Evolutionary conservation across 2,329 filamentous ascomycete species (phyloP), one percentile per base, ranked within the genome.

Genomic region (Cercospora zeae-maydis): DNA sequence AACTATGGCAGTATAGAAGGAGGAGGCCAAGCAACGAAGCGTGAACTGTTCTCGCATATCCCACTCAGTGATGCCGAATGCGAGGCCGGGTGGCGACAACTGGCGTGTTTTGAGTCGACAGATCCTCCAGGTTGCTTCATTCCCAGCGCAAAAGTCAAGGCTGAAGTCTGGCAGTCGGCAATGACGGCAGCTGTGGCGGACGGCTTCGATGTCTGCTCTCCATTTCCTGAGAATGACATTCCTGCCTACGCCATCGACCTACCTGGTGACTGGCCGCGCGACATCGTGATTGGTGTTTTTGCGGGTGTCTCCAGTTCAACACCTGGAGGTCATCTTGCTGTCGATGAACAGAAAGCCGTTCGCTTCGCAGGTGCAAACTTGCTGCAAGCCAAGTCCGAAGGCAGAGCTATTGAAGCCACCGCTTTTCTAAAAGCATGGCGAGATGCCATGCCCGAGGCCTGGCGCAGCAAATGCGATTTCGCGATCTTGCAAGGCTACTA

Each of bases 41-140:
- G 72, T 4, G 63, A 71, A 39, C 62, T 85, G 1, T 82, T 84
- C 65, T 72, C 72, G 9, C 75, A 85, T 69, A 76, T 85, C 3
- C 84, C 84, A 1, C 72, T 85, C 19, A 85, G 83, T 16, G 69
- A 78, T 14, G 77, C 70, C 5, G 80, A 86, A 69, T 86, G 83
- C 66, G 76, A 81, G 62, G 63, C 65, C 8, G 82, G 73, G 1
- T 86, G 83, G 83, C 71, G 69, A 37, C 77, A 81, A 42, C 67
- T 85, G 11, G 79, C 82, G 68, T 84, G 81, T 31, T 86, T 86
- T 72, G 80, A 85, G 62, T 70, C 64, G n/a, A 58, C 39, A 7
- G 60, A 69, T 33, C 69, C 67, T 58, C 39, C 36, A 36, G 70
- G 67, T 62, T 79, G 77, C 37, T 81, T 78, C 70, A 74, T 78